A percentile compares a stretch with the other conserved stretches of the same genome.
Evolutionary conservation across 495 filamentous ascomycete genomes (phyloP).

Genomic region (Annulohypoxylon moriforme): DNA sequence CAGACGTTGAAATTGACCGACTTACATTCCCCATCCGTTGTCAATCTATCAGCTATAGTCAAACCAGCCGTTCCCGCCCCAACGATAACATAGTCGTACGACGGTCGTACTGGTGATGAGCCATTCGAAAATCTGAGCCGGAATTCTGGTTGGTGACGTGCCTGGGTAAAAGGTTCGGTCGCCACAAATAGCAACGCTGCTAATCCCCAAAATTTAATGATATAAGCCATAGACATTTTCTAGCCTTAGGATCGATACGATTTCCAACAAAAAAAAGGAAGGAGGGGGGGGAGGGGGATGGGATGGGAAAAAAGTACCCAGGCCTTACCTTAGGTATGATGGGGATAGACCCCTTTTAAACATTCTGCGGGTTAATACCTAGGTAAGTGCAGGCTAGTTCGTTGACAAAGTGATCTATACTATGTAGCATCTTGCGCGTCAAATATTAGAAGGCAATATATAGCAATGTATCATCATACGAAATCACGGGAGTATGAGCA

Average conservation of each 20-base stretch:
- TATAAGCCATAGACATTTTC: constrained; percentile 22
- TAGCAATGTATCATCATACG: constrained; percentile 12
- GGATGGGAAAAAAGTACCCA: neutral
- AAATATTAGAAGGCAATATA: constrained; percentile 31
- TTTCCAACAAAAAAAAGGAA: no score
- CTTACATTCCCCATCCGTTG: constrained; percentile 53
- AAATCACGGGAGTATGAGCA: constrained; percentile 6
- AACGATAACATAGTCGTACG: constrained; percentile 62
- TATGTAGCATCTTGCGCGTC: neutral
- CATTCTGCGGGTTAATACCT: neutral
- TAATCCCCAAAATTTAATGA: constrained; percentile 6
- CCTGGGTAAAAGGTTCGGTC: constrained; percentile 27
- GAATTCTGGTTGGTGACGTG: constrained; percentile 11
- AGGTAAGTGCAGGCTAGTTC: neutral
- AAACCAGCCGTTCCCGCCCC: constrained; percentile 65
- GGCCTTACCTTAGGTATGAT: neutral
- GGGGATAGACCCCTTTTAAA: constrained; percentile 12
- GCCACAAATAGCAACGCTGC: constrained; percentile 15
- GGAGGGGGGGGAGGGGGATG: no score
- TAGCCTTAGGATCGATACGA: neutral
- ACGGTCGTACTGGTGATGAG: constrained; percentile 15
- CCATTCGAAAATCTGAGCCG: constrained; percentile 32
- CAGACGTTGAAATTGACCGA: neutral
- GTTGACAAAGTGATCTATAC: constrained; percentile 3
- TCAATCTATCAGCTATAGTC: constrained; percentile 62